Evolutionary conservation across 2,329 filamentous ascomycete species (phyloP).

Genomic region (Pseudogymnoascus sp.): DNA sequence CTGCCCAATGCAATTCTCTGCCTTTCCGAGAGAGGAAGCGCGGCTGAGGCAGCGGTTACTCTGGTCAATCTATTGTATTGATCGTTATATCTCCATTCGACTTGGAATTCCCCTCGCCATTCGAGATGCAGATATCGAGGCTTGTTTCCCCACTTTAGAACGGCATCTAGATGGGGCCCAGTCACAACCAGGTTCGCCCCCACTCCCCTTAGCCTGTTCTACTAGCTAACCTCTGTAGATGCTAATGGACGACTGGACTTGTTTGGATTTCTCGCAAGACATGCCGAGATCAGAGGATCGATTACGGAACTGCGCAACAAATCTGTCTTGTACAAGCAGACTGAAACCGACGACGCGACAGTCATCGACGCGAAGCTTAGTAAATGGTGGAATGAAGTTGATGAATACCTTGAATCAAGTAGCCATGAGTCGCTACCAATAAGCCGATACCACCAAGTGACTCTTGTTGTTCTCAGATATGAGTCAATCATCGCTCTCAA

Average conservation of each 20-base stretch:
- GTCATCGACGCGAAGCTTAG: slow-evolving; percentile 35
- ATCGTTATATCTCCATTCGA: slow-evolving; percentile 14
- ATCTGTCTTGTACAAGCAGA: slow-evolving; percentile 33
- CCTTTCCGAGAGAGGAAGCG: not conserved
- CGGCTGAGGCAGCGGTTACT: not conserved
- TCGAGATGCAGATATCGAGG: not conserved
- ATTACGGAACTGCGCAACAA: slow-evolving; percentile 41
- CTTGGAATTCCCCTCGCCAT: not conserved
- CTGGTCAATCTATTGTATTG: slow-evolving; percentile 2
- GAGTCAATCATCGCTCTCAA: slow-evolving; percentile 40
- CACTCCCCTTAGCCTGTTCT: not conserved
- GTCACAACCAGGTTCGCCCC: not conserved
- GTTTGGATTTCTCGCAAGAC: slow-evolving; percentile 32
- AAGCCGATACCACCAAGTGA: slow-evolving; percentile 29
- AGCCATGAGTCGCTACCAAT: slow-evolving; percentile 18
- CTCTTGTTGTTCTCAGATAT: slow-evolving; percentile 34
- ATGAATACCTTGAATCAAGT: slow-evolving; percentile 34
- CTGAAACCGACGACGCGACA: slow-evolving; percentile 31
- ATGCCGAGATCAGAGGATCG: slow-evolving; percentile 36
- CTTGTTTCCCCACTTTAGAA: not conserved
- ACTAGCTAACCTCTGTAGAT: not conserved
- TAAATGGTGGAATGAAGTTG: slow-evolving; percentile 40
- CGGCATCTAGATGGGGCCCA: not conserved
- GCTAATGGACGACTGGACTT: slow-evolving; percentile 21
- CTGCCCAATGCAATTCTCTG: slow-evolving; percentile 41